phyloP scores from a whole-genome alignment of 2,329 filamentous ascomycete genomes.

The Alternaria alternata region DNA sequence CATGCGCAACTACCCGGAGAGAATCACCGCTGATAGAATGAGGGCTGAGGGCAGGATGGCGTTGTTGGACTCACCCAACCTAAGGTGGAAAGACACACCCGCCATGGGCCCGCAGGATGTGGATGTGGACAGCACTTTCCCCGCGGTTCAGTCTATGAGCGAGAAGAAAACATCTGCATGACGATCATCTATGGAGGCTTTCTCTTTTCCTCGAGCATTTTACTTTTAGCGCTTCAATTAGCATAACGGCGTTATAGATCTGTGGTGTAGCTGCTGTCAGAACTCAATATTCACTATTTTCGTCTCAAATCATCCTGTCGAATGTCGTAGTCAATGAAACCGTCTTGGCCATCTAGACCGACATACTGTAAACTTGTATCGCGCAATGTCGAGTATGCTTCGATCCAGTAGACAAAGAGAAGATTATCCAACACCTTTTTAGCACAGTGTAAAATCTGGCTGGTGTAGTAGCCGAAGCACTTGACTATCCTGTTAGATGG shows the following conservation, averaged over 20 bases:
- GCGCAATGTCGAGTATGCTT: no score
- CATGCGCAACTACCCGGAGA: conserved; percentile 18
- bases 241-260: no score
- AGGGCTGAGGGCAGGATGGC: conserved; percentile 12
- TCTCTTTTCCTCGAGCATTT: not conserved
- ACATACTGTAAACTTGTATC: not conserved
- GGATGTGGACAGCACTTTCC: not conserved
- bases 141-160: not conserved
- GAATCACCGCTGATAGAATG: conserved; percentile 10
- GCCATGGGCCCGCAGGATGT: not conserved
- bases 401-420: no score
- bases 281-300: no score
- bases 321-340: no score
- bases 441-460: no score
- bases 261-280: no score
- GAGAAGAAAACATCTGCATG: not conserved
- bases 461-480: no score
- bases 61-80: conserved; percentile 7
- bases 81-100: conserved; percentile 5
- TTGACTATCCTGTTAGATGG: no score
- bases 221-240: not conserved
- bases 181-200: not conserved
- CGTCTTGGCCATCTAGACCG: no score
- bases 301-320: no score
- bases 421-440: no score